Evolutionary conservation across 352 stramenopile genomes (phyloP), one percentile per base, ranked within the genome.

Genomic region (Saprolegnia diclina): DNA sequence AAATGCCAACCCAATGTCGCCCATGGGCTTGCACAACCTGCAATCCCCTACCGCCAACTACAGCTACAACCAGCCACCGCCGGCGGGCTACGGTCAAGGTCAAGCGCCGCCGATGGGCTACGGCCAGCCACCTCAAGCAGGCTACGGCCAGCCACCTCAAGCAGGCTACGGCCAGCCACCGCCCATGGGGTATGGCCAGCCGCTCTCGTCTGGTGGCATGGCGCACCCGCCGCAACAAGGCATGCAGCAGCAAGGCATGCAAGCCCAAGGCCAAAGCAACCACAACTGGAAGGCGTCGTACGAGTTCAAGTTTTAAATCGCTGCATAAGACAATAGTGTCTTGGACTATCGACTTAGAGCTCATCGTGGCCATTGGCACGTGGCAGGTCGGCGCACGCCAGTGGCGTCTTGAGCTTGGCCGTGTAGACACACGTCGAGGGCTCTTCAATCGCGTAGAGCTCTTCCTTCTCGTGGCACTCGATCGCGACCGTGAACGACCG

Each of bases 401-500:
- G 74, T 18, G 89, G 88, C 4, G 87, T 93, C 32, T 79, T 79
- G 35, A 97, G 69, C 73, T 88, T 91, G 16, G 84, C 87, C 21
- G 73, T 77, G 77, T 97, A 97, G 32, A 95, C 81, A 67, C 90
- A 97, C 6, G 82, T 95, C 21, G 77, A 83, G 6, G 87, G 90
- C 75, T 97, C 90, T 40, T 93, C 83, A 21, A 96, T 78, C 1
- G 79, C 74, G 29, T 74, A 87, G 1, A 96, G 74, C 69, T 84
- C 78, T 44, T 82, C 83, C 1, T 79, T 78, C 1, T 78, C 73
- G 0, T 81, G 85, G 54, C 89, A 96, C 67, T 85, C 81, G 40
- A 95, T 48, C 32, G 78, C 79, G 29, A 96, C 81, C 18, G 75
- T 88, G 24, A 97, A 65, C 32, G 86, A 95, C 40, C 89, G 81